Base-by-base conservation (phyloP, 768 basidiomycete genomes). In the Phanerochaete carnosa region DNA sequence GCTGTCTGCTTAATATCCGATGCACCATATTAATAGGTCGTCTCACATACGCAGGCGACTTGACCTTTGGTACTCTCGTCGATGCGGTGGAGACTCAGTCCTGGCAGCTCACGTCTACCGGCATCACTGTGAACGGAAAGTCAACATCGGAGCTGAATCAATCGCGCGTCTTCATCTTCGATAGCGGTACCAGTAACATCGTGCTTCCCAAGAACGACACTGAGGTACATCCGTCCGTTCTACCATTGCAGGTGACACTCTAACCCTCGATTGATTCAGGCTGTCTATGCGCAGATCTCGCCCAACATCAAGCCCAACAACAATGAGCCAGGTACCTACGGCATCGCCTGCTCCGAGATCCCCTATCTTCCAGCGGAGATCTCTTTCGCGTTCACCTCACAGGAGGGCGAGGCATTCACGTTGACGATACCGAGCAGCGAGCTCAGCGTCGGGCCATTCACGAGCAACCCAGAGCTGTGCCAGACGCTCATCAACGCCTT, bases 401-500 rank as follows among this genome's bases (percentile, higher is more conserved):
- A 79, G 60, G 59, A 65, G 25, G 83, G 83, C 43, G 62, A 59
- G 28, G 76, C 76, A 16, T 85, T 85, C 74, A 81, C 84, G 64
- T 72, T 85, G 26, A 84, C 82, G 2, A 81, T 85, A 60, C 83
- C 83, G 16, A 81, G 79, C 71, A 77, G 72, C 60, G 83, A 85
- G 66, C 77, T 87, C 54, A 83, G 74, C 64, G 83, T 84, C 33
- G 84, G 83, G 12, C 82, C 83, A 12, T 85, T 85, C 69, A 68
- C 73, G n/a, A 79, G 74, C 63, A 72, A 84, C 63, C 72, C 82
- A 5, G 66, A 75, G 13, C 69, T 76, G 29, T 85, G 83, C 68
- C 83, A 85, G 68, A 84, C 83, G 5, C 75, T 85, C 30, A 83
- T 84, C 73, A 85, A 84, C 64, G 80, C 83, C 22, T 79, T 80